Percentiles rank a stretch among this genome's conserved stretches.
These are phyloP conservation scores for Phytophthora podocarpi DNA, from an alignment of 352 stramenopile species.

Conservation along the genomic window DNA sequence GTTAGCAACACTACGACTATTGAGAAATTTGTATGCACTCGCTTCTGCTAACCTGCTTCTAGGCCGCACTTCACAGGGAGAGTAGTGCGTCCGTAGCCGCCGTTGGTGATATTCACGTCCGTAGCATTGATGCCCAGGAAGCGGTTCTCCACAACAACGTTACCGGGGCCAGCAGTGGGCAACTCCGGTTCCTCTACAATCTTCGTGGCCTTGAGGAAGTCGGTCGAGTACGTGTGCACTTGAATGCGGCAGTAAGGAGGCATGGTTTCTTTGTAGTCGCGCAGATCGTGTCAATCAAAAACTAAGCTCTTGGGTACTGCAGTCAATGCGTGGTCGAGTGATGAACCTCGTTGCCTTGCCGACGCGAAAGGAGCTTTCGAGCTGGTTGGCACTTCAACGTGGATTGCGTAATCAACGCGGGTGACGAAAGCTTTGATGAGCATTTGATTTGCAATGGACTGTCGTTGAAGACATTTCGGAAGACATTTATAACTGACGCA, in stretches of 20 bases:
- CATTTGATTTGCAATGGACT: constrained; percentile 21
- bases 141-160: constrained; percentile 44
- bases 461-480: constrained; percentile 19
- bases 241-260: constrained; percentile 37
- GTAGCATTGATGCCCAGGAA: constrained; percentile 55
- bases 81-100: constrained; percentile 23
- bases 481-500: background rate
- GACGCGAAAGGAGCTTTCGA: constrained; percentile 14
- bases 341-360: no score
- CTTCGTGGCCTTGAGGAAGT: constrained; percentile 48
- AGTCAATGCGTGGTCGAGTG: no score
- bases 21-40: background rate
- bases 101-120: constrained; percentile 62
- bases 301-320: constrained; percentile 12
- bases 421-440: constrained; percentile 10
- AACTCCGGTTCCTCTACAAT: constrained; percentile 37
- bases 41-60: constrained; percentile 20
- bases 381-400: constrained; percentile 22
- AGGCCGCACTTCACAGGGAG: constrained; percentile 18
- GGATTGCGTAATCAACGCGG: constrained; percentile 3
- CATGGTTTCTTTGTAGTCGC: constrained; percentile 25
- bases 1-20: no score
- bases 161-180: constrained; percentile 26
- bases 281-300: constrained; percentile 7
- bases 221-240: constrained; percentile 49